Evolutionary conservation across 148 eudicot species (phyloP).

Genomic region (Chenopodium album): DNA sequence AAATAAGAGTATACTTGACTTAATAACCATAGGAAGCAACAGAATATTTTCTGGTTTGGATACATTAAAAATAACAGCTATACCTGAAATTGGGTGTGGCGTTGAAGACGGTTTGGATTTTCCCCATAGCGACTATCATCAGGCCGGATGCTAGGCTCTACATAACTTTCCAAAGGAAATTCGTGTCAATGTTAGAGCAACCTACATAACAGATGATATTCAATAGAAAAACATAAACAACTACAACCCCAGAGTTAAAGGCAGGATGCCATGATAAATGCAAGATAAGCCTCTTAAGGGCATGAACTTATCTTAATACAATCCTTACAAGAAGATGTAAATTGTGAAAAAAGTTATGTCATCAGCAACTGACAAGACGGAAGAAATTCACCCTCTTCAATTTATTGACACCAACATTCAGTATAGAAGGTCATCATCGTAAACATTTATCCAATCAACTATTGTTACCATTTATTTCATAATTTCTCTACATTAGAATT

Average conservation of each 20-base stretch:
- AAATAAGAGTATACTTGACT: constrained; percentile 10
- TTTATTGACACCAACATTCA: neutral
- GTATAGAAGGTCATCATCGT: neutral
- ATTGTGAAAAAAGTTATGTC: neutral
- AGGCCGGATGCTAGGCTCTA: constrained; percentile 96
- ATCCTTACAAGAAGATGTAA: neutral
- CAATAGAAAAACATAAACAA: constrained; percentile 7
- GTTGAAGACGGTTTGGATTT: constrained; percentile 99
- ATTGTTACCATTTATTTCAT: neutral
- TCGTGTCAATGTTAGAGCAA: constrained; percentile 26
- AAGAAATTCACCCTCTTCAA: neutral
- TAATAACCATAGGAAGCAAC: constrained; percentile 3
- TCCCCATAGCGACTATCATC: constrained; percentile 99
- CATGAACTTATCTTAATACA: neutral
- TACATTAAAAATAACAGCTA: constrained; percentile 5
- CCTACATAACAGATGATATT: constrained; percentile 4
- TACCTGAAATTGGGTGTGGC: constrained; percentile 99
- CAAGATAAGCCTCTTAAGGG: neutral
- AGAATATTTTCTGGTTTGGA: neutral
- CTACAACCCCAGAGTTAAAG: neutral
- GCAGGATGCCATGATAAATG: neutral
- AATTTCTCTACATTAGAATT: neutral
- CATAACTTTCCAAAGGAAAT: constrained; percentile 63
- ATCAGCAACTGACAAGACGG: neutral
- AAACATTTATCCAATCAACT: neutral